phyloP scores from a whole-genome alignment of 2,329 filamentous ascomycete genomes.

The Arthroderma uncinatum region DNA sequence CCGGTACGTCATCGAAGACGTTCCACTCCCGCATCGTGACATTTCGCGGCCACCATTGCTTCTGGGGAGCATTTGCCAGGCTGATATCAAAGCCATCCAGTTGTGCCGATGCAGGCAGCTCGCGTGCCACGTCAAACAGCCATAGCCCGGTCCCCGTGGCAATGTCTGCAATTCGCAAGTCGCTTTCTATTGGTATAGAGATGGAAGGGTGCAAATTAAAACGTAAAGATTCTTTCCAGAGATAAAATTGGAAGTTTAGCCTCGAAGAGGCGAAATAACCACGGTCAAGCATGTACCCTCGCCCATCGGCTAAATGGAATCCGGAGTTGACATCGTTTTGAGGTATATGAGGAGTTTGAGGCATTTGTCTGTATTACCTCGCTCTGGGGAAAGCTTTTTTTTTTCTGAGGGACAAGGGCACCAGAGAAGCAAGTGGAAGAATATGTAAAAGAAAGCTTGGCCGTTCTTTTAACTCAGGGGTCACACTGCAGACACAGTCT shows the following conservation, averaged over 20 bases:
- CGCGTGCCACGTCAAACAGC: slow-evolving; percentile 1
- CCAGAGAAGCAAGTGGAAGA: neutral
- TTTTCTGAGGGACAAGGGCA: neutral
- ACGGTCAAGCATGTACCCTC: slow-evolving; percentile 4
- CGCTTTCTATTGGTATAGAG: neutral
- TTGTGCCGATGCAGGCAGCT: neutral
- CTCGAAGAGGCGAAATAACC: slow-evolving; percentile 2
- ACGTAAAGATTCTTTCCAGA: slow-evolving; percentile 3
- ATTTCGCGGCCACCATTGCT: neutral
- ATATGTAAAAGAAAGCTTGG: neutral
- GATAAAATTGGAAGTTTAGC: slow-evolving; percentile 5
- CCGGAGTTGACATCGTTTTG: slow-evolving; percentile 1
- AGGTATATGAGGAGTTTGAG: neutral
- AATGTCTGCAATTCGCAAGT: slow-evolving; percentile 2
- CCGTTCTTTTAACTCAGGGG: neutral
- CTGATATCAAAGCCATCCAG: slow-evolving; percentile 6
- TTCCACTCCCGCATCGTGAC: slow-evolving; percentile 1
- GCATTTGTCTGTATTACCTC: neutral
- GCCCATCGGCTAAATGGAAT: slow-evolving; percentile 1
- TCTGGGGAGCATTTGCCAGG: slow-evolving; percentile 1
- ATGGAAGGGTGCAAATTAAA: slow-evolving; percentile 2
- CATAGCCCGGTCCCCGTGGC: slow-evolving; percentile 2
- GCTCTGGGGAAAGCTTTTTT: neutral
- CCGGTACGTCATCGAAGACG: slow-evolving; percentile 1
- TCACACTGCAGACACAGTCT: neutral